Evolutionary conservation across 306 rosid genomes (phyloP).

Genomic region (Sicyos baderoa): DNA sequence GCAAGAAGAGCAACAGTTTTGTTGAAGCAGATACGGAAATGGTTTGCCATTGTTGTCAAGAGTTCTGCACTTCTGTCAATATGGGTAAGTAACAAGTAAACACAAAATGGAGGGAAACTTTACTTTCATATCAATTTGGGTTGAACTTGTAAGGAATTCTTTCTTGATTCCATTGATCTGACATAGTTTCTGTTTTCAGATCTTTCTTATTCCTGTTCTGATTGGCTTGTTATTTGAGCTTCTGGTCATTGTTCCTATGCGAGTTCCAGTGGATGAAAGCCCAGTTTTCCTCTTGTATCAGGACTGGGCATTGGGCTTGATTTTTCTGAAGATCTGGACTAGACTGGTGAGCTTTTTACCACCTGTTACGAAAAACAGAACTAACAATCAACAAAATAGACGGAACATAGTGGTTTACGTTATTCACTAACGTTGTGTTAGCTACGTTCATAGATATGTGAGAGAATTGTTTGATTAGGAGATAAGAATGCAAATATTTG

Average conservation of each 20-base stretch:
- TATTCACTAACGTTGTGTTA: too few relatives aligned
- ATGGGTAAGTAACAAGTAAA: constrained; percentile 47
- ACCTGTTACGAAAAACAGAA: too few relatives aligned
- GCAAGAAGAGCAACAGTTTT: constrained; percentile 62
- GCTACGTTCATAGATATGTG: too few relatives aligned
- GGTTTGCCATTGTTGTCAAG: constrained; percentile 81
- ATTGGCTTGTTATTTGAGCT: constrained; percentile 98
- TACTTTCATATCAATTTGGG: neutral
- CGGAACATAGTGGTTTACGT: too few relatives aligned
- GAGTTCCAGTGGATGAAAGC: constrained; percentile 99
- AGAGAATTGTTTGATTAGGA: too few relatives aligned
- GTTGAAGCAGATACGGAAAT: constrained; percentile 65
- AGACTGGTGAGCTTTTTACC: constrained; percentile 62
- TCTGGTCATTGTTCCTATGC: constrained; percentile 94
- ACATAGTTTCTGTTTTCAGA: constrained; percentile 34
- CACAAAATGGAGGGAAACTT: neutral
- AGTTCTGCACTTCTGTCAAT: constrained; percentile 86
- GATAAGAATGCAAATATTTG: too few relatives aligned
- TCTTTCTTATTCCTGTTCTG: constrained; percentile 86
- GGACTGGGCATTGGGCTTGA: constrained; percentile 99
- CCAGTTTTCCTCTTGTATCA: constrained; percentile 97
- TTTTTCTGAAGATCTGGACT: constrained; percentile 98
- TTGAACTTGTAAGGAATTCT: neutral
- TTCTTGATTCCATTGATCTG: constrained; percentile 15
- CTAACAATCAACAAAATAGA: too few relatives aligned